Evolutionary conservation across 2,329 filamentous ascomycete genomes (phyloP), one percentile per base, ranked within the genome.

Genomic region (Alternaria arborescens): DNA sequence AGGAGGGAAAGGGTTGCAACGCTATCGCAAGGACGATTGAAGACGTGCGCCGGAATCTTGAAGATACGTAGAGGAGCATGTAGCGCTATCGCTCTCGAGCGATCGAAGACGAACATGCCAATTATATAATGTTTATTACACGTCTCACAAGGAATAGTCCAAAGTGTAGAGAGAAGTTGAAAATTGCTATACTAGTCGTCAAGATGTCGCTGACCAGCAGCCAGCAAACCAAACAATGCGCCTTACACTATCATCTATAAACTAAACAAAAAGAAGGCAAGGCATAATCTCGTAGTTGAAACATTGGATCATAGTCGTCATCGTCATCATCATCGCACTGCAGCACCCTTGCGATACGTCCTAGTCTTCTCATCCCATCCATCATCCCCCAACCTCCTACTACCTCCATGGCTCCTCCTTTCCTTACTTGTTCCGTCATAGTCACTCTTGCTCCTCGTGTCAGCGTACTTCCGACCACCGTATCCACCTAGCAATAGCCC

Each of bases 291-390:
- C 46, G 18, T 36, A 14, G 6, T 3, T 11, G 16, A 50, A 6
- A 26, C 38, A 18, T n/a, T 44, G 14, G 14, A 14, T 0, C 10
- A 42, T n/a, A 14, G 28, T 20, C 18, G 16, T 34, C 38, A 36
- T 52, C 12, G 16, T 41, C 41, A 12, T 22, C 16, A 40, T 42
- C 32, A 34, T 22, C 87, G 87, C 85, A 84, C 83, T 84, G 82
- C 87, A 87, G 53, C 56, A 16, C 73, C 73, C 46, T 88, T 89
- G 89, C 88, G 86, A 61, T 62, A 74, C 41, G 69, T 72, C 42
- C 52, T 63, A 53, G 54, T 73, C 47, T 71, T 68, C 79, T 68
- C 82, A 79, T 72, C 73, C 72, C 72, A 75, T 16, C 72, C 72
- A 5, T 62, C 57, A 16, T 59, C 62, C 5, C 44, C 79, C 78